These are phyloP conservation scores for Arxiozyma telluris DNA, from an alignment of 1,139 yeast genomes.

Conservation along the genomic window DNA sequence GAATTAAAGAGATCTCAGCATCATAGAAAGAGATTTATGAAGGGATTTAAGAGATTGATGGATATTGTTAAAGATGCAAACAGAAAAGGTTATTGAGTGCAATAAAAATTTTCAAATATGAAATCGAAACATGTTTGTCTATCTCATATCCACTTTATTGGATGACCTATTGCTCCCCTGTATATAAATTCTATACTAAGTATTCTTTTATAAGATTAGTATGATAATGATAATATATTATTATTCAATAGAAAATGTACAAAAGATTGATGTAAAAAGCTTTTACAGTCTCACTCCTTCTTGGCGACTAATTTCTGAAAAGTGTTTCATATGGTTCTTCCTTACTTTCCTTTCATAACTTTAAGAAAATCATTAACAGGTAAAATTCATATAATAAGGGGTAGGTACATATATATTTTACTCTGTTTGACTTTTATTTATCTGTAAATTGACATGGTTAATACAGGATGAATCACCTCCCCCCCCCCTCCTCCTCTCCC, in stretches of 20 bases:
- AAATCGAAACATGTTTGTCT: not conserved
- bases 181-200: too few species aligned
- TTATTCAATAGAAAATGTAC: too few species aligned
- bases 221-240: not conserved
- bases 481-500: too few species aligned
- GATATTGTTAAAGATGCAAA: conserved; percentile 42
- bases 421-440: too few species aligned
- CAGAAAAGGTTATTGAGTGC: conserved; percentile 42
- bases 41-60: conserved; percentile 41
- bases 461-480: too few species aligned
- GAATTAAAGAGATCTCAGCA: conserved; percentile 36
- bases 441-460: too few species aligned
- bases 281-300: not conserved
- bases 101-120: not conserved
- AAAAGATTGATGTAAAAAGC: not conserved
- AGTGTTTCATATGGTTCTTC: too few species aligned
- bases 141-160: not conserved
- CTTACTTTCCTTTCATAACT: too few species aligned
- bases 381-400: too few species aligned
- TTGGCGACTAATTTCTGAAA: not conserved
- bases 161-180: not conserved
- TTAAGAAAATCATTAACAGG: too few species aligned
- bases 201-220: not conserved
- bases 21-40: conserved; percentile 40
- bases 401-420: too few species aligned